phyloP scores from a whole-genome alignment of 768 basidiomycete species.

The Suillus decipiens region DNA sequence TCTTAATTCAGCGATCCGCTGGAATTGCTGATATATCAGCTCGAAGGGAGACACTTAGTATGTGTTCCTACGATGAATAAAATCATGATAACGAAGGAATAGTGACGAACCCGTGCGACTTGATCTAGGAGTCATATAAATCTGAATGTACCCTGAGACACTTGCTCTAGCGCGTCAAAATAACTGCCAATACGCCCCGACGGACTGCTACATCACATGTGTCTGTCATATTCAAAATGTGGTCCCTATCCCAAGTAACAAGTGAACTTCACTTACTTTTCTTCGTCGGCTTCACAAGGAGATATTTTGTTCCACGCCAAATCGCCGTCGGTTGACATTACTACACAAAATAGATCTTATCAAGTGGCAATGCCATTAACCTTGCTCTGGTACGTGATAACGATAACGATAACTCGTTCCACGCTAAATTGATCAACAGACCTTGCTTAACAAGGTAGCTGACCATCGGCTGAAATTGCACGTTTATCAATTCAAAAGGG shows the following conservation, averaged over 20 bases:
- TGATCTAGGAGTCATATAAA: too few relatives aligned
- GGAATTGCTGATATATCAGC: too few relatives aligned
- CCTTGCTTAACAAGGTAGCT: background rate
- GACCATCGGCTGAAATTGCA: background rate
- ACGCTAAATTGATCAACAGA: background rate
- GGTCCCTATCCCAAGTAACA: too few relatives aligned
- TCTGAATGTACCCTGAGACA: too few relatives aligned
- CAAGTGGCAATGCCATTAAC: background rate
- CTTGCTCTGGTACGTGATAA: background rate
- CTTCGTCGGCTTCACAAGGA: background rate
- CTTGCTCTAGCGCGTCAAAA: background rate
- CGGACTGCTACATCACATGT: background rate
- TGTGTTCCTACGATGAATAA: too few relatives aligned
- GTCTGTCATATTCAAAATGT: too few relatives aligned
- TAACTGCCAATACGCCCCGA: background rate
- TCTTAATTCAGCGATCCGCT: too few relatives aligned
- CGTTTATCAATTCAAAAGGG: background rate
- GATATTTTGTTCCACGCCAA: background rate
- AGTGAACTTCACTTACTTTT: background rate
- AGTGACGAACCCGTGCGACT: too few relatives aligned
- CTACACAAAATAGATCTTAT: background rate
- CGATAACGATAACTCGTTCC: background rate
- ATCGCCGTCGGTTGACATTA: background rate
- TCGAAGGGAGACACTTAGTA: too few relatives aligned
- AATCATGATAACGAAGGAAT: too few relatives aligned